Percentiles rank a stretch among this genome's conserved stretches.
phyloP scores from a whole-genome alignment of 1,284 basidiomycete genomes.

The Ceratobasidium sp. region DNA sequence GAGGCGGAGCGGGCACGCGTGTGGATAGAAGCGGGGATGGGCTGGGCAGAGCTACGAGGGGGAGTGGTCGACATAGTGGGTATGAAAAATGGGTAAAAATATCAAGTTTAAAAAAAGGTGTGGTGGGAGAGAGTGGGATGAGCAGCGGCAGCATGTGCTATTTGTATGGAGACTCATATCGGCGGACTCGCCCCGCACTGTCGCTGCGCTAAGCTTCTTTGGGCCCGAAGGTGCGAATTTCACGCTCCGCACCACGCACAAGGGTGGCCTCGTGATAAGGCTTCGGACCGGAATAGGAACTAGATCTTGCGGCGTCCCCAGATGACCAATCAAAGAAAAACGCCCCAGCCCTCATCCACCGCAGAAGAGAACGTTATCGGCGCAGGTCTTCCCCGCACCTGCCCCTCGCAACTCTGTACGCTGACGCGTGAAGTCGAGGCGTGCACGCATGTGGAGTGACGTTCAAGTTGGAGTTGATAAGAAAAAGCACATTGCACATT shows the following conservation, averaged over 20 bases:
- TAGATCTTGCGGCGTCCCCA: slow-evolving; percentile 11
- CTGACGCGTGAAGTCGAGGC: slow-evolving; percentile 2
- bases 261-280: not conserved
- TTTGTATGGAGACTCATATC: slow-evolving; percentile 29
- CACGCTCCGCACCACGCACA: slow-evolving; percentile 24
- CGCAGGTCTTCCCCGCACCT: slow-evolving; percentile 2
- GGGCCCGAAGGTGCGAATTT: slow-evolving; percentile 19
- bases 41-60: slow-evolving; percentile 18
- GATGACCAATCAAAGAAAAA: slow-evolving; percentile 23
- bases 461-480: not conserved
- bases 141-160: not conserved
- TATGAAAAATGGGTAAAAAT: slow-evolving; percentile 5
- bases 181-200: slow-evolving; percentile 27
- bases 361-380: slow-evolving; percentile 20
- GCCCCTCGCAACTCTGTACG: not conserved
- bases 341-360: slow-evolving; percentile 12
- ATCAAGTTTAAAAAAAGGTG: not conserved
- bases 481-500: not conserved
- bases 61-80: slow-evolving; percentile 29
- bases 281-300: slow-evolving; percentile 16
- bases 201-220: slow-evolving; percentile 12
- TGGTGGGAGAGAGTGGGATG: not conserved
- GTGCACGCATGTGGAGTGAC: not conserved
- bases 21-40: slow-evolving; percentile 15
- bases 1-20: slow-evolving; percentile 31